A percentile compares a stretch with the other conserved stretches of the same genome.
phyloP scores from a whole-genome alignment of 129 eudicot genomes.

The Glebionis coronaria region DNA sequence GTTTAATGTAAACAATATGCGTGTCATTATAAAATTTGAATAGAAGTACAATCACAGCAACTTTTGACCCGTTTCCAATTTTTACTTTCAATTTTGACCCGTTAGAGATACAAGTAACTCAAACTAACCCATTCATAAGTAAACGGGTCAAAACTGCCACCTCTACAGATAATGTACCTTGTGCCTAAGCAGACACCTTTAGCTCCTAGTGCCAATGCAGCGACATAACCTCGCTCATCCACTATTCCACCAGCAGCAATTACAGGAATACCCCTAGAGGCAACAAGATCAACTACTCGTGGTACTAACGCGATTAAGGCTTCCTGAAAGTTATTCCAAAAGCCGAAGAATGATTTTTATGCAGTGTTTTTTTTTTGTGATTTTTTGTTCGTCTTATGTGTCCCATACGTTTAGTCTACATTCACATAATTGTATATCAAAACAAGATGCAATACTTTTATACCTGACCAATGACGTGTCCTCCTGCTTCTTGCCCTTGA shows the following conservation, averaged over 20 bases:
- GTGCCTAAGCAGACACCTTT: conserved; percentile 88
- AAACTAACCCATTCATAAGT: background rate
- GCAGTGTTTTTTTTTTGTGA: background rate
- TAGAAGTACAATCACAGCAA: no score
- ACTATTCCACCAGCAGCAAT: conserved; percentile 98
- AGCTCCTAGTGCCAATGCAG: conserved; percentile 96
- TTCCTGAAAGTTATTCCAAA: conserved; percentile 44
- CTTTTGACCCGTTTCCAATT: background rate
- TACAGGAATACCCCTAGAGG: conserved; percentile 55
- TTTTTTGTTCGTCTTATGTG: background rate
- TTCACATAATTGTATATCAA: background rate
- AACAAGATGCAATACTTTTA: background rate
- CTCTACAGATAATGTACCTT: conserved; percentile 42
- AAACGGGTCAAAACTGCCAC: background rate
- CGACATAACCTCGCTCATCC: conserved; percentile 91
- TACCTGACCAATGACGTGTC: conserved; percentile 93
- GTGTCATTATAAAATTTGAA: background rate
- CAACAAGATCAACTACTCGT: conserved; percentile 70
- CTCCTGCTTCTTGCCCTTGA: conserved; percentile 95
- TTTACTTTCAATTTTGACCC: no score
- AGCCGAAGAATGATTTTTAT: background rate
- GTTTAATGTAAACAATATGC: background rate
- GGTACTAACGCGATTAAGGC: conserved; percentile 60
- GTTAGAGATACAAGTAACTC: background rate
- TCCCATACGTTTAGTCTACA: background rate